Evolutionary conservation across 1,284 basidiomycete genomes (phyloP), one percentile per base, ranked within the genome.

Genomic region (Naganishia albida): DNA sequence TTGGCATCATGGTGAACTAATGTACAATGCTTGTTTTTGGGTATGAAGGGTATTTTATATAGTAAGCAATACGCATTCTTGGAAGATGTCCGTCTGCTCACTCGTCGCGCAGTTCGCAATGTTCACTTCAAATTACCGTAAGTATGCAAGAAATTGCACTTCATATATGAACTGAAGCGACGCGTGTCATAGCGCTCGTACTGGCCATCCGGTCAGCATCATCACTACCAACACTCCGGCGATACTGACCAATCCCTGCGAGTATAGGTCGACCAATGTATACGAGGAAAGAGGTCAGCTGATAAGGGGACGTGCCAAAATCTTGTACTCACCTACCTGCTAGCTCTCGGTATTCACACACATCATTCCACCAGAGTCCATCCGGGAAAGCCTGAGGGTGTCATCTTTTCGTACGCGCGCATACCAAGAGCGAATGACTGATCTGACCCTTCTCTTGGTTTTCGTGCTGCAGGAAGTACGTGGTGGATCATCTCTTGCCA

Each of bases 41-140:
- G 10, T 3, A 7, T 15, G 8, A 18, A 60, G 57, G 26, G 57
- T 60, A n/a, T 50, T 60, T 25, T 60, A 50, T 38, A 8, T 60
- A 2, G 57, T 60, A 23, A 40, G 57, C 20, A 40, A n/a, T 28
- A 8, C 2, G 7, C 25, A 10, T 34, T 1, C 30, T 44, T 10
- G 18, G 2, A 1, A 8, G 4, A 2, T 16, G 12, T 42, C 8
- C 30, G 20, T 34, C 4, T 34, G 6, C 34, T 34, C 6, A 56
- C 23, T 7, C 6, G 13, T 44, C 16, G 42, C 16, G 20, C 12
- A 23, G 30, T 49, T 74, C 26, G 49, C 73, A 56, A 75, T 75
- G 73, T 75, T 74, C 56, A 71, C 73, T 18, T 72, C 73, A 6
- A 75, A 74, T 42, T 75, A 74, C 50, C 74, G 74, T 75, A 73